Evolutionary conservation across 2,329 filamentous ascomycete species (phyloP), one percentile per base, ranked within the genome.

Genomic region (Colletotrichum caudatum): DNA sequence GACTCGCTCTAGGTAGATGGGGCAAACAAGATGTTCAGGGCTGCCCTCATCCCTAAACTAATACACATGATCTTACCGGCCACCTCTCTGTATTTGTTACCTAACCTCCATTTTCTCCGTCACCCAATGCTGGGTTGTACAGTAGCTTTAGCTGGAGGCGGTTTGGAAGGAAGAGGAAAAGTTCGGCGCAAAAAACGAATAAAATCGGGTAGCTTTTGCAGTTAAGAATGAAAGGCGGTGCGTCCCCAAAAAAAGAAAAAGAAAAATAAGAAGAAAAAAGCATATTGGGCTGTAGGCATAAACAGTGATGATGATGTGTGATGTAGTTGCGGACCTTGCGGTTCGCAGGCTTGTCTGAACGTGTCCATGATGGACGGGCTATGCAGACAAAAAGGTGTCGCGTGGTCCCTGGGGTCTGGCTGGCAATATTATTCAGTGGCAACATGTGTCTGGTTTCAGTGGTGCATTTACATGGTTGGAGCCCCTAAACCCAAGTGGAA

Each of bases 101-200:
- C 74, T 73, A 54, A 57, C 67, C 66, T 59, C 72, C 66, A 71
- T 78, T 78, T 77, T 78, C 77, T 77, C 78, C 76, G 72, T 78
- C 74, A 76, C 76, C 73, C 77, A 76, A 75, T 77, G 78, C 78
- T 79, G 78, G 80, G 79, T 78, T 81, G 79, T 80, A 80, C 75
- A 77, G 76, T 80, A 81, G 78, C 76, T 79, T 79, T 74, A 75
- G 77, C 76, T 74, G 74, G 76, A 77, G 72, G 75, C 74, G 76
- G 77, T 74, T 74, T 70, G 66, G 66, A 69, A 75, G 77, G 74
- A 72, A 75, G 76, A 77, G 77, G 78, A 78, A 80, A 77, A 78
- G 76, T 64, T 77, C 66, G 77, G 78, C 77, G 79, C 78, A 78
- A 78, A 78, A 70, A 68, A 70, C 78, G 74, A 77, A 77, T 77